A percentile compares a stretch with the other conserved stretches of the same genome.
Evolutionary conservation across 2,329 filamentous ascomycete species (phyloP).

Genomic region (Verticillium longisporum): DNA sequence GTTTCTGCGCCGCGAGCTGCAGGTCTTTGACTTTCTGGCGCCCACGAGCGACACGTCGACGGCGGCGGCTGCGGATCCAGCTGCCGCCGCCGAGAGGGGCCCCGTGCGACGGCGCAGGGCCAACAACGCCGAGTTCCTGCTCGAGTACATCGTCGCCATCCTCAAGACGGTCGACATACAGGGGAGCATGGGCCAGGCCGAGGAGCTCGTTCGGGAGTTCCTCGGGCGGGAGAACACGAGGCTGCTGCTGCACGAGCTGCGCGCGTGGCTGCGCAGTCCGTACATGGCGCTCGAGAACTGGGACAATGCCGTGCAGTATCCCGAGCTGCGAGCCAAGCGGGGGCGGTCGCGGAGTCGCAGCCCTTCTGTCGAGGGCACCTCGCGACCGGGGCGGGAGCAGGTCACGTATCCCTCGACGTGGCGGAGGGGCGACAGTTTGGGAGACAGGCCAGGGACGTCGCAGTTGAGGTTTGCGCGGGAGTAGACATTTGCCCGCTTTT

Average conservation of each 20-base stretch:
- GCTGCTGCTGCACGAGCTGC: constrained; percentile 79
- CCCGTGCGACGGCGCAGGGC: constrained; percentile 25
- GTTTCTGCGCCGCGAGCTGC: constrained; percentile 78
- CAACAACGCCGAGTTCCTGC: constrained; percentile 73
- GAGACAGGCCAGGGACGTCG: background rate
- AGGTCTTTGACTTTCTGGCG: constrained; percentile 70
- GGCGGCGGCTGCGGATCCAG: background rate
- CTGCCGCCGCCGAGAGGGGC: constrained; percentile 3
- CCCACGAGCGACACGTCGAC: constrained; percentile 8
- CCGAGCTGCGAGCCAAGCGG: constrained; percentile 1
- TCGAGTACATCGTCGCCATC: constrained; percentile 81
- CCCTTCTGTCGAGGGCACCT: background rate
- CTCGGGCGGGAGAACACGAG: constrained; percentile 66
- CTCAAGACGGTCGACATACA: constrained; percentile 78
- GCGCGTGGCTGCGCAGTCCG: constrained; percentile 76
- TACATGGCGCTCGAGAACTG: constrained; percentile 66
- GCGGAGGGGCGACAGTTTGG: constrained; percentile 8
- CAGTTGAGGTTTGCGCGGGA: background rate
- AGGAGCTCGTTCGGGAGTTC: constrained; percentile 72
- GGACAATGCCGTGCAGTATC: constrained; percentile 75
- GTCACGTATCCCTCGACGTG: constrained; percentile 10
- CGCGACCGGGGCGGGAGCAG: background rate
- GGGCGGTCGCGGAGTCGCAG: constrained; percentile 7
- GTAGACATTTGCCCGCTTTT: background rate
- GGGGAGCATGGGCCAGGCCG: constrained; percentile 69